Evolutionary conservation across 2,329 filamentous ascomycete genomes (phyloP), one percentile per base, ranked within the genome.

Genomic region (Mariannaea sp.): DNA sequence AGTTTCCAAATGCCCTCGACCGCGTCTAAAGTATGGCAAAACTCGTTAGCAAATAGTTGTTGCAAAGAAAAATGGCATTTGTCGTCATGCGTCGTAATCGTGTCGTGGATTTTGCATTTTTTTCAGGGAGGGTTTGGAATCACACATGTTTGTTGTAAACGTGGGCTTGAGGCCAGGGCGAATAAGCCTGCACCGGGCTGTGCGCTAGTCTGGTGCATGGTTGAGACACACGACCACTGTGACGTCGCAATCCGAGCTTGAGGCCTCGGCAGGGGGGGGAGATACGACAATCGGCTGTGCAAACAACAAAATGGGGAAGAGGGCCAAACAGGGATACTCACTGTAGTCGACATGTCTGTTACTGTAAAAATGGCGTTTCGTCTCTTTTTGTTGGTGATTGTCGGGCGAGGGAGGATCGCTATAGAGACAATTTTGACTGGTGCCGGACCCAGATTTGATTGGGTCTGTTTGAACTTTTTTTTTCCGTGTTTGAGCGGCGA

Each of bases 1-100:
- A 70, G 61, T 67, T 71, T 39, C 71, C 61, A 58, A 76, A 76
- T 54, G 68, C 70, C 65, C 70, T 73, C 54, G 69, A 61, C 61
- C 71, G 70, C 55, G 69, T 60, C 74, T 77, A 59, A 41, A 51
- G 33, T 48, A 38, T 47, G 29, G 9, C 35, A 13, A 20, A 2
- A 24, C 19, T 39, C 35, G 35, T 39, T 39, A 39, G 35, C 17
- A 39, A 22, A 17, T 22, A 19, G 19, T n/a, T 32, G 29, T 12
- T 19, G 17, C 9, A 13, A 38, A 42, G 45, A 16, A 55, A 33
- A 52, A 55, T 32, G 38, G 53, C 55, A 44, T 53, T 35, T 22
- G 40, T 26, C 33, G 45, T 45, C 44, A 49, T 43, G 48, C 8
- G 46, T 46, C 51, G 48, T 55, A 45, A 58, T 55, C 53, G 53